These are phyloP conservation scores for barrel medic (Medicago truncatula) DNA, from an alignment of 306 rosid species.

Conservation along the genomic window DNA sequence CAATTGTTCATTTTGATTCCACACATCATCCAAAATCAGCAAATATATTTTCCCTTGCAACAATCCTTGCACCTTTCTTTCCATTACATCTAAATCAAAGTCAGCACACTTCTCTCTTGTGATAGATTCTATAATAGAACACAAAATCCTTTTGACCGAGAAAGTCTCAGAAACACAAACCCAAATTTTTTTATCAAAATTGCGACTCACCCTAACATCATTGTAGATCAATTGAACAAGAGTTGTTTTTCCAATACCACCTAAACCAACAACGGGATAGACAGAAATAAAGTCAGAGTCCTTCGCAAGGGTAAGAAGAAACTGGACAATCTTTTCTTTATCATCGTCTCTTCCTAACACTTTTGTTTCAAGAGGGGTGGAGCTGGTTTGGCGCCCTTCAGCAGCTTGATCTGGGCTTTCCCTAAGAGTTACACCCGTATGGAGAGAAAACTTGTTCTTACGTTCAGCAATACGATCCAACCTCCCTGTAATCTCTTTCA, in stretches of 20 bases:
- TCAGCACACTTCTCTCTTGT: background rate
- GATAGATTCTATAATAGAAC: background rate
- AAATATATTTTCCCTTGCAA: background rate
- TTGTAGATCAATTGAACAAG: conserved; percentile 13
- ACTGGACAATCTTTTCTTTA: background rate
- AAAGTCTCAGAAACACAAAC: conserved; percentile 23
- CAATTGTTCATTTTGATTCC: background rate
- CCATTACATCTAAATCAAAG: background rate
- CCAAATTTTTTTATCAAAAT: background rate
- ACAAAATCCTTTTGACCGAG: background rate
- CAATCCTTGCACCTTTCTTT: background rate
- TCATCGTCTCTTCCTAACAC: background rate
- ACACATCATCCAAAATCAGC: background rate
- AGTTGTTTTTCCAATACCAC: conserved; percentile 14
- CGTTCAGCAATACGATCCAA: background rate
- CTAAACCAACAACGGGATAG: conserved; percentile 1
- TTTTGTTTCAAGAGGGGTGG: background rate
- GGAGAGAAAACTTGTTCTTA: background rate
- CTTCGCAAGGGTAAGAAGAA: background rate
- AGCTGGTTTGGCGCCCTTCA: conserved; percentile 4
- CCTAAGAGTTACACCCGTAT: background rate
- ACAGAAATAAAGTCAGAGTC: background rate
- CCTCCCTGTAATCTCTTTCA: background rate
- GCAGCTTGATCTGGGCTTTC: background rate
- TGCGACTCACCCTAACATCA: background rate